Conservation (phyloP, 768 basidiomycete species). For the Pulveroboletus sp. region DNA sequence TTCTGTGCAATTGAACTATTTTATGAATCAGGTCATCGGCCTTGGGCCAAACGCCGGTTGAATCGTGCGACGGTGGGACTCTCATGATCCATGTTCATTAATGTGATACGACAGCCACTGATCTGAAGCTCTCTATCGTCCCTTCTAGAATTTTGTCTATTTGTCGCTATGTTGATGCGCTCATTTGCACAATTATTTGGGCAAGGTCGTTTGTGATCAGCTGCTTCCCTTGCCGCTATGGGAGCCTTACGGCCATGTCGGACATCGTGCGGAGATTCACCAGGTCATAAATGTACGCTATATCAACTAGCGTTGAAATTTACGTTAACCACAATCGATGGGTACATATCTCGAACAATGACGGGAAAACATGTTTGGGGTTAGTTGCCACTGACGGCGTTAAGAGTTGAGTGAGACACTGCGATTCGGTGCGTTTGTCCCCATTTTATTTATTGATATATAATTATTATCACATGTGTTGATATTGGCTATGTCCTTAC, state of each 20-base stretch:
- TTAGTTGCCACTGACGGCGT: conserved; percentile 26
- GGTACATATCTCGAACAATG: conserved; percentile 18
- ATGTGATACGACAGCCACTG: conserved; percentile 9
- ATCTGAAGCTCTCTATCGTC: conserved; percentile 13
- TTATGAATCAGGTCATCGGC: conserved; percentile 12
- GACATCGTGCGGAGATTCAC: conserved; percentile 26
- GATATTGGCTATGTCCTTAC: conserved; percentile 12
- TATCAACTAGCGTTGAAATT: conserved; percentile 16
- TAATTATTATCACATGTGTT: not conserved
- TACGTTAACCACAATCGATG: conserved; percentile 15
- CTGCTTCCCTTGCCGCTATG: conserved; percentile 9
- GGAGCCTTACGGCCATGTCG: conserved; percentile 22
- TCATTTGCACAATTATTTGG: conserved; percentile 19
- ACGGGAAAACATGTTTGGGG: conserved; percentile 1
- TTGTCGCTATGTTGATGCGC: conserved; percentile 11
- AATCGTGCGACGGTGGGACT: conserved; percentile 20
- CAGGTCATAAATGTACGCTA: conserved; percentile 17
- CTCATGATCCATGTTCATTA: conserved; percentile 17
- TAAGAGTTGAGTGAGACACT: conserved; percentile 13
- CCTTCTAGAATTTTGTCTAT: conserved; percentile 20
- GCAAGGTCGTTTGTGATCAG: conserved; percentile 18
- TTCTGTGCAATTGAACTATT: not conserved
- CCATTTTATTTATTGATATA: not conserved
- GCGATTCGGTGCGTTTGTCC: conserved; percentile 15
- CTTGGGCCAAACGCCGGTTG: conserved; percentile 22